These are phyloP conservation scores for Lepiota venenata DNA, from an alignment of 768 basidiomycete genomes.

Conservation along the genomic window DNA sequence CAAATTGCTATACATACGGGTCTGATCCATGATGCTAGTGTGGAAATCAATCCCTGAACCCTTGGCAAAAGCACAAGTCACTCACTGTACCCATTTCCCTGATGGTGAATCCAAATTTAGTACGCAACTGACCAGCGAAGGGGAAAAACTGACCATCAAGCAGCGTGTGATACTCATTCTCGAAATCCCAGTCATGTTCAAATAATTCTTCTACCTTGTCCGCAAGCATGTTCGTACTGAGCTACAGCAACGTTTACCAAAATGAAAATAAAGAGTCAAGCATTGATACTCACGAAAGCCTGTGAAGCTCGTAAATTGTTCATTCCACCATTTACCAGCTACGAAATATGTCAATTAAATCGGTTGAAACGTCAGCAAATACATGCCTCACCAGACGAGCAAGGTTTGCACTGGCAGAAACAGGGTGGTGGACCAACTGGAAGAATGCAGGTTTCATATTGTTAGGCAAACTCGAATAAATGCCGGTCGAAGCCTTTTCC, in stretches of 20 bases:
- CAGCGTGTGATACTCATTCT: constrained; percentile 55
- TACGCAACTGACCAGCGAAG: not conserved
- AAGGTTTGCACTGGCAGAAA: constrained; percentile 53
- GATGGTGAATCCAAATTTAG: not conserved
- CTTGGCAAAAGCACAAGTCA: constrained; percentile 1
- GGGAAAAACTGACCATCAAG: constrained; percentile 38
- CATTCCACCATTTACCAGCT: constrained; percentile 52
- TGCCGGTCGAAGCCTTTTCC: constrained; percentile 42
- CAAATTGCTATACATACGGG: constrained; percentile 31
- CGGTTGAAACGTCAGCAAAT: not conserved
- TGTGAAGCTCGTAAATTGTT: constrained; percentile 63
- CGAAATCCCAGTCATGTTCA: constrained; percentile 57
- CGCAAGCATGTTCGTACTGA: constrained; percentile 56
- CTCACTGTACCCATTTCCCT: constrained; percentile 66
- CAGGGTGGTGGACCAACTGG: constrained; percentile 64
- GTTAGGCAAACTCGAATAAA: constrained; percentile 48
- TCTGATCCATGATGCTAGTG: constrained; percentile 65
- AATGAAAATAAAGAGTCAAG: not conserved
- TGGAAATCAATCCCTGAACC: not conserved
- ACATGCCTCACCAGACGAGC: constrained; percentile 38
- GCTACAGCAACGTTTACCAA: constrained; percentile 14
- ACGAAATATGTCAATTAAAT: not conserved
- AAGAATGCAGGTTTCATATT: constrained; percentile 57
- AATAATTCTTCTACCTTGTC: constrained; percentile 54
- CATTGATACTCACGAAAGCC: constrained; percentile 28